phyloP scores from a whole-genome alignment of 257 asterid genomes.

The Fraxinus cuspidata region DNA sequence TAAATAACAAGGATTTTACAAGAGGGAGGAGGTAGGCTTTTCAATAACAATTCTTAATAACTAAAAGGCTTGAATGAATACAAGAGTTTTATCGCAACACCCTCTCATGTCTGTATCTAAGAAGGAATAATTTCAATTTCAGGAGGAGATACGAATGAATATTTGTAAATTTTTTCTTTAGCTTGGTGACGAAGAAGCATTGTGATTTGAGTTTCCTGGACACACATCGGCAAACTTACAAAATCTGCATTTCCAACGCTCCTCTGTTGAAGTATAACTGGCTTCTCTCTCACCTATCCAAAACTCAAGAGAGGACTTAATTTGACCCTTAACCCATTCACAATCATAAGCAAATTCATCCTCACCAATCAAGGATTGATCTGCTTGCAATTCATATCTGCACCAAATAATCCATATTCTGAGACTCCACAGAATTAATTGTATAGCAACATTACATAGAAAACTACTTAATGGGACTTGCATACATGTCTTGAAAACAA shows the following conservation, averaged over 20 bases:
- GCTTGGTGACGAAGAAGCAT: conserved; percentile 30
- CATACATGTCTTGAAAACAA: no score
- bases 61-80: no score
- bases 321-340: conserved; percentile 61
- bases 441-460: neutral
- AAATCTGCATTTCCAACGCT: conserved; percentile 83
- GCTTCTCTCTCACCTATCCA: conserved; percentile 83
- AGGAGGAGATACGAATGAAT: conserved; percentile 16
- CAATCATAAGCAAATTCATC: conserved; percentile 59
- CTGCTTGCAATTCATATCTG: conserved; percentile 85
- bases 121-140: neutral
- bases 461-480: no score
- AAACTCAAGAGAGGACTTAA: conserved; percentile 63
- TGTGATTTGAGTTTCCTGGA: conserved; percentile 37
- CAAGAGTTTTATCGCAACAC: no score
- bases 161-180: conserved; percentile 23
- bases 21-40: no score
- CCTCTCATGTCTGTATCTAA: neutral
- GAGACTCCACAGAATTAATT: neutral
- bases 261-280: conserved; percentile 59
- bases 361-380: conserved; percentile 79
- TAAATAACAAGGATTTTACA: no score
- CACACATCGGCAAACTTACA: conserved; percentile 65
- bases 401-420: neutral
- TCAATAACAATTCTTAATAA: no score